Conservation (phyloP, 371 early-diverging fungal species). For the Apophysomyces ossiformis region DNA sequence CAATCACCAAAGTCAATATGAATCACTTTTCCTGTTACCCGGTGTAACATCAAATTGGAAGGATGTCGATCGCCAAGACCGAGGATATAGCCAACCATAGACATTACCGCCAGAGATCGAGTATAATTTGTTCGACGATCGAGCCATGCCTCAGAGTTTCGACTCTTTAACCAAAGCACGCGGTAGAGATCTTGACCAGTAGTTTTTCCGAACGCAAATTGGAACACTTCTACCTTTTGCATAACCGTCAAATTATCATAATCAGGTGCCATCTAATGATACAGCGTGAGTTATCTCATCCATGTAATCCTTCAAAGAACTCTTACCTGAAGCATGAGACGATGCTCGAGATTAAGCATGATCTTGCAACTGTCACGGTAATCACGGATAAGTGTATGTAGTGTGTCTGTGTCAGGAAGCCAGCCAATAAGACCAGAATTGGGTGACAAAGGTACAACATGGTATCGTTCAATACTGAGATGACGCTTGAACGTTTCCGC, state of each 20-base stretch:
- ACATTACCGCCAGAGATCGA: constrained; percentile 96
- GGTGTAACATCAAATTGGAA: constrained; percentile 96
- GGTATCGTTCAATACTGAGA: constrained; percentile 90
- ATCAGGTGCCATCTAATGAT: constrained; percentile 85
- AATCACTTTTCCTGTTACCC: constrained; percentile 93
- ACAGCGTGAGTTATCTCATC: neutral
- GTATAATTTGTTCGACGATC: constrained; percentile 97
- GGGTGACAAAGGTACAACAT: constrained; percentile 96
- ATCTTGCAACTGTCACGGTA: constrained; percentile 91
- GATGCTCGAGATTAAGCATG: constrained; percentile 91
- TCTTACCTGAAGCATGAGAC: constrained; percentile 81
- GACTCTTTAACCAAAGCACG: constrained; percentile 95
- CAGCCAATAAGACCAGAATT: constrained; percentile 97
- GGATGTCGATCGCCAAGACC: constrained; percentile 99
- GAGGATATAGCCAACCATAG: constrained; percentile 98
- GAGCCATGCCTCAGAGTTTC: constrained; percentile 95
- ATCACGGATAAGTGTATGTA: constrained; percentile 90
- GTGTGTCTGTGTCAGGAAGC: constrained; percentile 94
- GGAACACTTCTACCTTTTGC: constrained; percentile 97
- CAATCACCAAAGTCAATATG: constrained; percentile 99
- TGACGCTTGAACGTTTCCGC: constrained; percentile 94
- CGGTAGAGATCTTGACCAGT: constrained; percentile 95
- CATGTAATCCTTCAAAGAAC: neutral
- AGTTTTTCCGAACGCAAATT: constrained; percentile 92
- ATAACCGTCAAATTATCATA: constrained; percentile 91